These are phyloP conservation scores for Tylopilus orsonianus DNA, from an alignment of 1,284 basidiomycete species.

Conservation along the genomic window DNA sequence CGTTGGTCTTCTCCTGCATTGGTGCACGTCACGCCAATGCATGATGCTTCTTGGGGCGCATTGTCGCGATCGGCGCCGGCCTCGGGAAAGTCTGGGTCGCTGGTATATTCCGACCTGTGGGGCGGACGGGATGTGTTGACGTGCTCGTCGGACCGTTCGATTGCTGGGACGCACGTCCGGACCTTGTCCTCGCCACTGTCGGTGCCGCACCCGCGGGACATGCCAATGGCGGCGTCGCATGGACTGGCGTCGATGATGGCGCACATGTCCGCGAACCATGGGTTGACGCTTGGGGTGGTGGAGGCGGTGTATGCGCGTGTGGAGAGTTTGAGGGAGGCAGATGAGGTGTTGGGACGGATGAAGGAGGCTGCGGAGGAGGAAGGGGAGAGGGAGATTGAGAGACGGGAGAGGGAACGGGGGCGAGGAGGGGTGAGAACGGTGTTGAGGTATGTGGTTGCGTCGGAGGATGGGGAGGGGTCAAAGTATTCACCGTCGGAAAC, in stretches of 20 bases:
- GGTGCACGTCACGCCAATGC: constrained; percentile 1
- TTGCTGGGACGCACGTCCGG: too few species aligned
- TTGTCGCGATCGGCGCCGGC: background rate
- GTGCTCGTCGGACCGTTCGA: too few species aligned
- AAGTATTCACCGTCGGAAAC: constrained; percentile 34
- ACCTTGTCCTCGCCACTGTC: too few species aligned
- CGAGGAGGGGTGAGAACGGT: background rate
- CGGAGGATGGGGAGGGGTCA: constrained; percentile 18
- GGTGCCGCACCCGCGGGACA: constrained; percentile 16
- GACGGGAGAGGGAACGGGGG: background rate
- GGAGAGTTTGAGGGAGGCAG: constrained; percentile 24
- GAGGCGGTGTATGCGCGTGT: constrained; percentile 25
- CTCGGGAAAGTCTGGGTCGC: too few species aligned
- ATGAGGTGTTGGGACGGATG: constrained; percentile 34
- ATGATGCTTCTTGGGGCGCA: background rate
- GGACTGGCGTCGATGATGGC: constrained; percentile 24
- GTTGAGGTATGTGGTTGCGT: constrained; percentile 16
- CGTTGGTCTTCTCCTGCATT: constrained; percentile 23
- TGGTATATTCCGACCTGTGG: background rate
- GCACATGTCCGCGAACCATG: constrained; percentile 30
- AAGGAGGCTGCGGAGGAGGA: constrained; percentile 25
- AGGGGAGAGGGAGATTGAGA: constrained; percentile 19
- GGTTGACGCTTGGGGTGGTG: constrained; percentile 21
- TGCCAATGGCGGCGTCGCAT: constrained; percentile 16
- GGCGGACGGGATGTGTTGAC: background rate